Conservation (phyloP, 2,329 filamentous ascomycete species). For the Penicillium vulpinum region DNA sequence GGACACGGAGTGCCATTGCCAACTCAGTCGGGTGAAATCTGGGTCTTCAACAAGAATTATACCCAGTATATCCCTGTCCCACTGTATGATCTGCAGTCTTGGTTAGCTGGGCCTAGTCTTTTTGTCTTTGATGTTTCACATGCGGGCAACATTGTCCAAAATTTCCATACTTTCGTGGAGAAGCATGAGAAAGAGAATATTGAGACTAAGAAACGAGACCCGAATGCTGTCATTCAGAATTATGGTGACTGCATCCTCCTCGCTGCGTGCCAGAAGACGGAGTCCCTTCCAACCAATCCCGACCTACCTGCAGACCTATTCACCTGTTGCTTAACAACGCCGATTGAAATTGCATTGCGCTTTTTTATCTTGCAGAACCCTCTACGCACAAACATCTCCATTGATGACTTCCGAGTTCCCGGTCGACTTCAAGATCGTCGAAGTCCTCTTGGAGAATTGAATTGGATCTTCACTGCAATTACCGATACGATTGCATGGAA, state of each 20-base stretch:
- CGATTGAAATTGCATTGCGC: slow-evolving; percentile 94
- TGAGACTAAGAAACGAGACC: slow-evolving; percentile 73
- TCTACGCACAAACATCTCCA: slow-evolving; percentile 63
- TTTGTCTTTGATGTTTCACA: slow-evolving; percentile 99
- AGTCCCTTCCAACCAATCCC: slow-evolving; percentile 93
- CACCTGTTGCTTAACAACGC: slow-evolving; percentile 91
- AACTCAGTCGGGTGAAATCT: slow-evolving; percentile 93
- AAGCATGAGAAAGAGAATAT: slow-evolving; percentile 90
- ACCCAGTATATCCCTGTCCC: slow-evolving; percentile 98
- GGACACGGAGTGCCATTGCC: slow-evolving; percentile 96
- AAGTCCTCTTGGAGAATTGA: slow-evolving; percentile 91
- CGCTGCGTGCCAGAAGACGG: slow-evolving; percentile 84
- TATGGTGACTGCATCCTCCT: slow-evolving; percentile 90
- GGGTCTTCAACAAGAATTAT: slow-evolving; percentile 99
- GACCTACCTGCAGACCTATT: slow-evolving; percentile 92
- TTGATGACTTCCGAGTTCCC: slow-evolving; percentile 84
- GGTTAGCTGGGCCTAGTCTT: slow-evolving; percentile 91
- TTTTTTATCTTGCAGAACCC: slow-evolving; percentile 97
- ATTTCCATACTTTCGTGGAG: slow-evolving; percentile 90
- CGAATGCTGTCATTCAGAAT: slow-evolving; percentile 60
- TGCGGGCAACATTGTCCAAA: slow-evolving; percentile 90
- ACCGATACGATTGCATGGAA: slow-evolving; percentile 99
- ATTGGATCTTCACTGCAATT: slow-evolving; percentile 99
- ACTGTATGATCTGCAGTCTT: slow-evolving; percentile 89
- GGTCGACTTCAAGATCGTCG: slow-evolving; percentile 88